Percentiles rank a stretch among this genome's conserved stretches.
Evolutionary conservation across 768 basidiomycete species (phyloP).

Genomic region (Psilocybe sp.): DNA sequence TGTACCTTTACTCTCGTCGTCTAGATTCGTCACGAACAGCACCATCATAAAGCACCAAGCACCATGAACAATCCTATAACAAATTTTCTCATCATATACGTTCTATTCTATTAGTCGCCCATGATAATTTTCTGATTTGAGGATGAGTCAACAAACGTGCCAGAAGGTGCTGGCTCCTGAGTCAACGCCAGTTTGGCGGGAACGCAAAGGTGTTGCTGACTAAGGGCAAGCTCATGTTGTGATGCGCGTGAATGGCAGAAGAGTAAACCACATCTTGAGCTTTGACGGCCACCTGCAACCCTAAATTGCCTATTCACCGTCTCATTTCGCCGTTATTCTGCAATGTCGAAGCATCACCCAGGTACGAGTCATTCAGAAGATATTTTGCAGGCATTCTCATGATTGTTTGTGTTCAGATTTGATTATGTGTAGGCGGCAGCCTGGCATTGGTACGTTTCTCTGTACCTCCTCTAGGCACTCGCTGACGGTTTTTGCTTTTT

Average conservation of each 20-base stretch:
- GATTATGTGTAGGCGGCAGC: slow-evolving; percentile 97
- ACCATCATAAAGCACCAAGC: slow-evolving; percentile 12
- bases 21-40: neutral
- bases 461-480: neutral
- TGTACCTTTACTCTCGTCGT: slow-evolving; percentile 6
- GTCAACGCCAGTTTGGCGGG: no score
- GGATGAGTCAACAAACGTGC: no score
- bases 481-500: neutral
- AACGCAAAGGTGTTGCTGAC: no score
- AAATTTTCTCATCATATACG: slow-evolving; percentile 6
- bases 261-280: neutral
- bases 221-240: neutral
- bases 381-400: neutral
- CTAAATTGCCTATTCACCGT: neutral
- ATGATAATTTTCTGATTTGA: no score
- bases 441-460: slow-evolving; percentile 77
- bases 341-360: slow-evolving; percentile 90
- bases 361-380: slow-evolving; percentile 36
- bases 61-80: slow-evolving; percentile 13
- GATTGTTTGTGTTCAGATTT: slow-evolving; percentile 58
- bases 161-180: no score
- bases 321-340: neutral
- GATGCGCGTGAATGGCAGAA: slow-evolving; percentile 5
- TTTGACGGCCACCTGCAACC: neutral
- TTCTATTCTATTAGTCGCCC: neutral